Evolutionary conservation across 768 basidiomycete species (phyloP).

Genomic region (Asterophora lycoperdoides): DNA sequence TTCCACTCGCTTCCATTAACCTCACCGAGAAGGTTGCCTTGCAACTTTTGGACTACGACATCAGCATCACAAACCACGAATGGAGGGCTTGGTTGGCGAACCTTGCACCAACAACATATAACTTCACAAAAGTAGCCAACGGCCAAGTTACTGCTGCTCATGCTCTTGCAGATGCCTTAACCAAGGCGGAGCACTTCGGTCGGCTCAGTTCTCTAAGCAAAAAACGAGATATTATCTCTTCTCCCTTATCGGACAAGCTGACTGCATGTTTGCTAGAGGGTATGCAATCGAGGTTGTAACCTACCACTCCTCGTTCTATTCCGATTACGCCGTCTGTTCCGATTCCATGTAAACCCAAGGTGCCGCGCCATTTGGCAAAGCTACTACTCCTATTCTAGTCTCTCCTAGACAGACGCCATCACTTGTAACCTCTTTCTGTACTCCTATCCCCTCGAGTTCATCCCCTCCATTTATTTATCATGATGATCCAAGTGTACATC

Average conservation of each 20-base stretch:
- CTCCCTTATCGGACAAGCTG: background rate
- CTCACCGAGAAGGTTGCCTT: slow-evolving; percentile 11
- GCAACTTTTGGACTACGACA: slow-evolving; percentile 14
- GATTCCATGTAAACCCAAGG: too few species aligned
- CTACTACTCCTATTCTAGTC: too few species aligned
- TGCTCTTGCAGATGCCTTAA: slow-evolving; percentile 5
- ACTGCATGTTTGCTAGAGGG: background rate
- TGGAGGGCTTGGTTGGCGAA: slow-evolving; percentile 14
- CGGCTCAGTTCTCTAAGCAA: background rate
- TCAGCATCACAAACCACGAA: slow-evolving; percentile 12
- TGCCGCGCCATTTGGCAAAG: too few species aligned
- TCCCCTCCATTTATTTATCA: too few species aligned
- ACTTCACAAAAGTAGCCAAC: background rate
- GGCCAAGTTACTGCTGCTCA: background rate
- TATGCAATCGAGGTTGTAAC: background rate
- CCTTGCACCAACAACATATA: slow-evolving; percentile 6
- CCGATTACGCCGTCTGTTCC: background rate
- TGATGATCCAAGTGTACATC: too few species aligned
- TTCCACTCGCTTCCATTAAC: slow-evolving; percentile 5
- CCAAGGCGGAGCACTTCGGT: background rate
- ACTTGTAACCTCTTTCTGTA: too few species aligned
- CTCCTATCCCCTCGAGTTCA: too few species aligned
- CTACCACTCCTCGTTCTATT: background rate
- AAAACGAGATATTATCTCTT: background rate
- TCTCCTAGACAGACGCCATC: too few species aligned